Base-by-base conservation (phyloP, 192 early-diverging fungal genomes). In the Backusella macrospora region DNA sequence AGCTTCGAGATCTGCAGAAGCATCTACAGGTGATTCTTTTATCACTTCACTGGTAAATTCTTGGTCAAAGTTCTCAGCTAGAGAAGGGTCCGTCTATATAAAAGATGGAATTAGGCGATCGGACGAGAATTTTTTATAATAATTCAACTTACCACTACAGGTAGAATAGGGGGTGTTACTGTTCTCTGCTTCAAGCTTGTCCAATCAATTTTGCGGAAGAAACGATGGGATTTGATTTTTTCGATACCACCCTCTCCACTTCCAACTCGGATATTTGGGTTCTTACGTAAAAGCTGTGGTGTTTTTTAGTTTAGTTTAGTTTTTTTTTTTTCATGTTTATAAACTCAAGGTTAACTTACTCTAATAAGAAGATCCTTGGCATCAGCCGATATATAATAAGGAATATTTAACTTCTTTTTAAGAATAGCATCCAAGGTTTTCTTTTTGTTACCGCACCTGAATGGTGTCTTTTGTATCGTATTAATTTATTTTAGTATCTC, bases 391-490 rank as follows among this genome's bases (percentile, higher is more conserved):
- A 98, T 68, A 73, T 93, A 96, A 40, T 89, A 88, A 7, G 96
- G 96, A 67, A 92, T 85, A 14, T 83, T 84, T 38, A 94, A 74
- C 74, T 96, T 95, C 76, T 91, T 93, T 74, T 92, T 93, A 67
- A 93, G 75, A 71, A 98, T 96, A 67, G 83, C 86, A 62, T 95
- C 93, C 85, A 93, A 87, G 29, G 96, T 91, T 79, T 95, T 92
- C 76, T 92, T 91, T 38, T 90, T 90, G 65, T 93, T 91, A 75
- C 81, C 85, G 42, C 92, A 92, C 23, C 86, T 88, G 83, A 97
- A 98, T 10, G 93, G 91, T 23, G 91, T 90, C 44, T 77, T 46
- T 6, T 18, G 43, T 23, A 38, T 39, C 18, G 12, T 26, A 15
- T 64, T 48, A 42, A 38, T 26, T 47, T 4, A 65, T 14, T 38